Evolutionary conservation across 192 early-diverging fungal species (phyloP), one percentile per base, ranked within the genome.

Genomic region (Gonapodya prolifera): DNA sequence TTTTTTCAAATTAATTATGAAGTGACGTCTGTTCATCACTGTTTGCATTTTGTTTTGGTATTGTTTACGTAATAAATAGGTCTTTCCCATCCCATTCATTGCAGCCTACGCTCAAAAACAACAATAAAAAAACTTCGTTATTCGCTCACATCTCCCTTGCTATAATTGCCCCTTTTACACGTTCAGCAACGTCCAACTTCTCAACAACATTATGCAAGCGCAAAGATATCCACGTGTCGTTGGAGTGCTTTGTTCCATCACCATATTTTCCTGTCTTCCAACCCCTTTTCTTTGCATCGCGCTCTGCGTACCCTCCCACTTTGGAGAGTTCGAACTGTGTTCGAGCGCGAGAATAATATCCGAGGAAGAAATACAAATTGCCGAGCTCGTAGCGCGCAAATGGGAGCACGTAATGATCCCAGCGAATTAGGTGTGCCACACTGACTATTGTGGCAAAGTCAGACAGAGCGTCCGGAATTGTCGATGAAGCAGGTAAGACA

Each of bases 351-450:
- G 80, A 79, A 69, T 79, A 87, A 29, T 86, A 35, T 1, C 81
- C 80, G 0, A 79, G 31, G 13, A 82, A 75, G 33, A 83, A 33
- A 70, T 85, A 81, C 69, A 85, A 34, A 30, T 79, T 35, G 8
- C 80, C 86, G 2, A 82, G 74, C 77, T 87, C 86, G 70, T 87
- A 84, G 34, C 84, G 75, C n/a, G 82, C 34, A 77, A 84, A 86
- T 32, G 86, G 81, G 30, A 87, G 79, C 18, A 87, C 81, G 82
- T 83, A 87, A 75, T 87, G 86, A 70, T 87, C 86, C 0, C 83
- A 79, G 28, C 61, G 75, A 29, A 87, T 84, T 8, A 73, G 32
- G 71, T 73, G 71, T 29, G 28, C 71, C 16, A 32, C 31, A 32
- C 28, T 29, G 2, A 29, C 28, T 8, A 73, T 32, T 13, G 18